Conservation (phyloP, 2,329 filamentous ascomycete genomes). For the Pseudodiploospora longispora region DNA sequence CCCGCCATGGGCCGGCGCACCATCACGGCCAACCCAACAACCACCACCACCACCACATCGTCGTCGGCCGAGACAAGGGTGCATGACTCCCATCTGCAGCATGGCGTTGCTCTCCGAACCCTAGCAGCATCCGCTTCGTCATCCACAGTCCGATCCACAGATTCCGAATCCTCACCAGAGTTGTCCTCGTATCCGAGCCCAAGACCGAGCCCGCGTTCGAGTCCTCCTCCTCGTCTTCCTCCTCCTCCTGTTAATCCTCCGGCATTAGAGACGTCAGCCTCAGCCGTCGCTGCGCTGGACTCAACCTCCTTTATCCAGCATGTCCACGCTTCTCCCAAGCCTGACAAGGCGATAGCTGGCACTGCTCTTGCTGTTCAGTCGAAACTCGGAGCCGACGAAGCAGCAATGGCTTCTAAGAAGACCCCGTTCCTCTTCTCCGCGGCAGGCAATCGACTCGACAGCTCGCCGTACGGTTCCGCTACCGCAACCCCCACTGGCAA, state of each 20-base stretch:
- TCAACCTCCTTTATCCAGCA: constrained; percentile 10
- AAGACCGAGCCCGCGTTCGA: background rate
- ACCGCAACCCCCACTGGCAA: constrained; percentile 27
- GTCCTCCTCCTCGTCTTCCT: constrained; percentile 9
- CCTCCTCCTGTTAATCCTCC: background rate
- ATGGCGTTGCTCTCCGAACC: constrained; percentile 24
- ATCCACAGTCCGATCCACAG: constrained; percentile 17
- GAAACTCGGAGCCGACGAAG: constrained; percentile 9
- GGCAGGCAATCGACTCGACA: constrained; percentile 18
- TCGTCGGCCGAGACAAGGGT: constrained; percentile 16
- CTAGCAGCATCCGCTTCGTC: constrained; percentile 16
- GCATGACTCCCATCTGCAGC: constrained; percentile 18
- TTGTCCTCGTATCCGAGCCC: constrained; percentile 10
- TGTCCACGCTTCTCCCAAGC: constrained; percentile 11
- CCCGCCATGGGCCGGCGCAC: constrained; percentile 20
- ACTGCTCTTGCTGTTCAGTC: constrained; percentile 10
- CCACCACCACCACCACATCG: constrained; percentile 8
- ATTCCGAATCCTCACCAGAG: constrained; percentile 12
- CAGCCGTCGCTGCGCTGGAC: background rate
- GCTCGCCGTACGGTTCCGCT: constrained; percentile 31
- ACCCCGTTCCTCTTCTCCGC: constrained; percentile 27
- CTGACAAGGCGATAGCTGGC: constrained; percentile 20
- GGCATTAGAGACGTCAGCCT: constrained; percentile 8
- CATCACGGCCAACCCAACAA: constrained; percentile 14
- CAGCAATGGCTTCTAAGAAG: constrained; percentile 28